Base-by-base conservation (phyloP, 345 rosid genomes). In the Syzygium aqueum region DNA sequence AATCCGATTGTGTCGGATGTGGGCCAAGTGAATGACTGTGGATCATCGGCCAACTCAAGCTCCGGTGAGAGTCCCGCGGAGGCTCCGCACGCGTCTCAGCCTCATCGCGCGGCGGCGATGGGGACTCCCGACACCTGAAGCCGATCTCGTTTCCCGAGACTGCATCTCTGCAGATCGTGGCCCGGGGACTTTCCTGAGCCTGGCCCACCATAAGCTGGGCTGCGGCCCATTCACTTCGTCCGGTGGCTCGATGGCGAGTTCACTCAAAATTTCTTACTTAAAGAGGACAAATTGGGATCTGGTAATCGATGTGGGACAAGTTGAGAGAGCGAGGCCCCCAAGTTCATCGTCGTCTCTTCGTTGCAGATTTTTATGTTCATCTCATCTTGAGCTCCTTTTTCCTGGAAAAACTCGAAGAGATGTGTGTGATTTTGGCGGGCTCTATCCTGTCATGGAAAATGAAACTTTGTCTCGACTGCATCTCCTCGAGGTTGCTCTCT, bases 71-170 rank as follows among this genome's bases (percentile, higher is more conserved):
- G 28, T 40, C 22, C 22, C 25, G 8, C 83, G 2, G 14, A 77
- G 85, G 88, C 87, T 87, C 87, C 88, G 15, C 90, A 77, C 57
- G 23, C n/a, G 87, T 87, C 90, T 89, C 87, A 57, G 88, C 88
- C 90, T 54, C 87, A 3, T 84, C 57, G 77, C 86, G n/a, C 77
- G 14, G 6, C 1, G 51, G 63, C 65, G 40, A 86, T 1, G 25
- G 63, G 50, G 21, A 67, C n/a, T 22, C 22, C 16, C 1, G 8
- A 1, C 15, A 0, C 28, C 19, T 61, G 8, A 28, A 56, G 63
- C 12, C 1, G 3, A 7, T 57, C 87, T 67, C 63, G 50, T 85
- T 65, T 0, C 54, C 54, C 77, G 52, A 54, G 84, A 1, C 84
- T 63, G 87, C 90, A 87, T 87, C 89, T 85, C 89, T 87, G 85